These are phyloP conservation scores for Fomitopsis schrenkii DNA, from an alignment of 1,284 basidiomycete genomes.

Conservation along the genomic window DNA sequence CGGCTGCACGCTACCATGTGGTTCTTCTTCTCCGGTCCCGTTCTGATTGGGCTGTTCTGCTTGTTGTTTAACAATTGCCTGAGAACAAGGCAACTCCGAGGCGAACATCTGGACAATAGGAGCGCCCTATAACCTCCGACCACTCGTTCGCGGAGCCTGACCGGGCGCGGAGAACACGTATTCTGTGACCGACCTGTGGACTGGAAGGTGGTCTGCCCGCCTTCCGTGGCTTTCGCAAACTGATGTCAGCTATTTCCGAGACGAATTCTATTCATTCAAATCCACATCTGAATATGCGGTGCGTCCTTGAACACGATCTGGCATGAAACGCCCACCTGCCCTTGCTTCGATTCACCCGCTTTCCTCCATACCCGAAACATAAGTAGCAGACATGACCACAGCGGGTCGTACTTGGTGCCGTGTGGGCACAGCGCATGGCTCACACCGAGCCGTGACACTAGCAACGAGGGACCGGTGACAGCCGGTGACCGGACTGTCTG, in stretches of 20 bases:
- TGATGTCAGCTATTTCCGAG: not conserved
- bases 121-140: not conserved
- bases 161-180: not conserved
- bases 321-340: not conserved
- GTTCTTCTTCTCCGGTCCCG: not conserved
- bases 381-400: not conserved
- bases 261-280: not conserved
- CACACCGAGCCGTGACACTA: not conserved
- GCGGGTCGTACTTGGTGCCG: not conserved
- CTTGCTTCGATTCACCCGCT: not conserved
- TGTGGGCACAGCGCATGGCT: not conserved
- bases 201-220: not conserved
- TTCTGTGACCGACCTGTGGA: not conserved
- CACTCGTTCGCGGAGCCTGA: not conserved
- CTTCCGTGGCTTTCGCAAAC: not conserved
- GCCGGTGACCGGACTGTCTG: not conserved
- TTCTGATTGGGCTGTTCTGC: not conserved
- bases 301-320: not conserved
- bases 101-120: not conserved
- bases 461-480: not conserved
- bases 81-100: not conserved
- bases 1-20: constrained; percentile 3
- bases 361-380: not conserved
- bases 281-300: not conserved
- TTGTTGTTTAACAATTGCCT: constrained; percentile 7